A percentile compares a stretch with the other conserved stretches of the same genome.
Evolutionary conservation across 163 green algal genomes (phyloP).

Genomic region (Coccomyxa subellipsoidea): DNA sequence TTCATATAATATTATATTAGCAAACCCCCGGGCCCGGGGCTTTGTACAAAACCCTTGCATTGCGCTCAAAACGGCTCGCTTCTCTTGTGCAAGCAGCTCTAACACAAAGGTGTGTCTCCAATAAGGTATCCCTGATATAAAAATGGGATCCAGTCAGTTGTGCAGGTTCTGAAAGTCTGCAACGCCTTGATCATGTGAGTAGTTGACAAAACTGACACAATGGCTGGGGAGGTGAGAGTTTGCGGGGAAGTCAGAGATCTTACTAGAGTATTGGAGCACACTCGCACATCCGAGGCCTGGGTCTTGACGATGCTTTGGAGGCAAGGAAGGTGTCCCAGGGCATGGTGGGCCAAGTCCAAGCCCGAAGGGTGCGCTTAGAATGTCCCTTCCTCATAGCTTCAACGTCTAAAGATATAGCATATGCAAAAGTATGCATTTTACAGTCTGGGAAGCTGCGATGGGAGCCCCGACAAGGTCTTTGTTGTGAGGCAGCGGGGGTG

Average conservation of each 20-base stretch:
- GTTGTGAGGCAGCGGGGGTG: slow-evolving; percentile 85
- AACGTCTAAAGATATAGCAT: not conserved
- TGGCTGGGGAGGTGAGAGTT: slow-evolving; percentile 47
- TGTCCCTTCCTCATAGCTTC: not conserved
- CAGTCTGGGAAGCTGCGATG: too few relatives aligned
- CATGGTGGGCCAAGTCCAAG: slow-evolving; percentile 92
- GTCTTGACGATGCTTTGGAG: slow-evolving; percentile 93
- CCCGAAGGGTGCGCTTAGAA: slow-evolving; percentile 82
- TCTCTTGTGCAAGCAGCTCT: too few relatives aligned
- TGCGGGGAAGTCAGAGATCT: slow-evolving; percentile 76
- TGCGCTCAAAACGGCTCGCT: not conserved
- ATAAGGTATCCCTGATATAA: too few relatives aligned
- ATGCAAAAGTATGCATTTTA: too few relatives aligned
- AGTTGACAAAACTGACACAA: not conserved
- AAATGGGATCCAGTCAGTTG: too few relatives aligned
- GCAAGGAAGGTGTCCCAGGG: slow-evolving; percentile 90
- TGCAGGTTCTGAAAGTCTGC: too few relatives aligned
- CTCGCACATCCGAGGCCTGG: slow-evolving; percentile 95
- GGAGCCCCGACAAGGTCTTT: too few relatives aligned
- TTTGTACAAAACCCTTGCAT: not conserved
- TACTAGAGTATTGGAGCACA: slow-evolving; percentile 97
- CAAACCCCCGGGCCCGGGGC: too few relatives aligned
- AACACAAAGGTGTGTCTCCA: too few relatives aligned
- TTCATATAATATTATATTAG: too few relatives aligned
- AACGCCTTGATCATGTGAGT: too few relatives aligned